Base-by-base conservation (phyloP, 805 yeast genomes). In the Ogataea nonfermentans region DNA sequence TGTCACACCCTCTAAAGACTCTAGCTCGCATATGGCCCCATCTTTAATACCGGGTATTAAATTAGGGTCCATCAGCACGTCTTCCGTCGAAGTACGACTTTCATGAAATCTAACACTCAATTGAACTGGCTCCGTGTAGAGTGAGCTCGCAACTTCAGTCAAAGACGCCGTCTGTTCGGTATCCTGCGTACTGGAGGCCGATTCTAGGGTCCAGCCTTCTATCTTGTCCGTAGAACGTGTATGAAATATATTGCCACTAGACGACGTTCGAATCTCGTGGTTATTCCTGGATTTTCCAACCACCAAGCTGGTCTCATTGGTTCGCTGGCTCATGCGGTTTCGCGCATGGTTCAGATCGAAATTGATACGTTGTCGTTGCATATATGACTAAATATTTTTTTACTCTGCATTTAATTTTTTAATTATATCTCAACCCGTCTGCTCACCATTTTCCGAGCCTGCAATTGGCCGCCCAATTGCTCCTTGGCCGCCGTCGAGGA, bases 11-110 rank as follows among this genome's bases (percentile, higher is more conserved):
- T 57, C 59, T 3, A 73, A 67, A 22, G 80, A 71, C 46, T 68
- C 74, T 30, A 84, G 52, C 57, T 87, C 95, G 15, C 87, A 90
- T 6, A 86, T 62, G 53, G 84, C 86, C 12, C 95, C 96, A n/a
- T 71, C 78, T 38, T 67, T 66, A 1, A 85, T 75, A 1, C 82
- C 84, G 0, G 86, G 83, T 0, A 86, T 48, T 3, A 76, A 63
- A 0, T 66, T 53, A 13, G 79, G 61, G 53, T 87, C 90, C 2
- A 89, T 53, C 32, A 83, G 58, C 2, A 89, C 84, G 25, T 76
- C 77, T 25, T 79, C 80, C 1, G 65, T 29, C 1, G 80, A 76
- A 0, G 73, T 67, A 16, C 86, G 63, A 4, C 74, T 50, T 46
- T 89, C 96, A 55, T 90, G 97, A 50, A 85, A 73, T 70, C 55